Percentiles rank a stretch among this genome's conserved stretches.
phyloP scores from a whole-genome alignment of 2,329 filamentous ascomycete species.

The Allantophomopsis lycopodina region DNA sequence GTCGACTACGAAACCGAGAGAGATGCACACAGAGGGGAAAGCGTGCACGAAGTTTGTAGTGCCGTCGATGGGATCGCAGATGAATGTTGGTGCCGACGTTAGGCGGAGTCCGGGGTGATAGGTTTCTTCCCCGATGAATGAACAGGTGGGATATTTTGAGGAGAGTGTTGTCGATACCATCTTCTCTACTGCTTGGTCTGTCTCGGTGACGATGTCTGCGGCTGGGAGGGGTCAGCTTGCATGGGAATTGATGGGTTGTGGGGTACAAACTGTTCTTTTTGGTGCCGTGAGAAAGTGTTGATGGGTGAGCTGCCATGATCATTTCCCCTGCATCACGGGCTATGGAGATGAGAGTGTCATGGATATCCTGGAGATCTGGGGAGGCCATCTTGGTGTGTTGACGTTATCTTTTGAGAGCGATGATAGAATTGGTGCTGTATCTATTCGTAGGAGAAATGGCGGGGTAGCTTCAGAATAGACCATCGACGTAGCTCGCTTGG shows the following conservation, averaged over 20 bases:
- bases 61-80: constrained; percentile 73
- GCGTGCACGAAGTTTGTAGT: constrained; percentile 72
- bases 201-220: constrained; percentile 55
- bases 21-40: constrained; percentile 64
- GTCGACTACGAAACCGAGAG: constrained; percentile 55
- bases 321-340: constrained; percentile 51
- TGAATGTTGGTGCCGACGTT: constrained; percentile 57
- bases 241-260: constrained; percentile 2
- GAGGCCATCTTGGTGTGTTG: constrained; percentile 28
- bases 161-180: constrained; percentile 41
- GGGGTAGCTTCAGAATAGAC: no score
- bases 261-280: constrained; percentile 44
- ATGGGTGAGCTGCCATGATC: constrained; percentile 47
- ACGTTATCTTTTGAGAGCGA: no score
- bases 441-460: no score
- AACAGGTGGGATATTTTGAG: constrained; percentile 36
- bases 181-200: constrained; percentile 50
- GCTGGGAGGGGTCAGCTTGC: constrained; percentile 25
- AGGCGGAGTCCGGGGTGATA: constrained; percentile 46
- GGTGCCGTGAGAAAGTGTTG: constrained; percentile 38
- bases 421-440: no score
- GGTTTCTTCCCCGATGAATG: constrained; percentile 67
- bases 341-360: constrained; percentile 43
- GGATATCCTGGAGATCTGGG: constrained; percentile 45
- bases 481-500: no score